Percentiles rank a stretch among this genome's conserved stretches.
These are phyloP conservation scores for sorghum (Sorghum bicolor) DNA, from an alignment of 176 grass and related monocot species.

Conservation along the genomic window Sorghum_bicolor_NCBIv3 NC_012872.2:8715501-8716000, in stretches of 20 bases:
- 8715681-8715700: not conserved
- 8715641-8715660: not conserved
- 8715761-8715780: not conserved
- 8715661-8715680: not conserved
- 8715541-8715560: not conserved
- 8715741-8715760: not conserved
- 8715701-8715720: not conserved
- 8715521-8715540: not conserved
- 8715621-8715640: not conserved
- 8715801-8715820: conserved; percentile 14
- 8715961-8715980: not conserved
- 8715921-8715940: not conserved
- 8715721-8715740: not conserved
- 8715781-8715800: not conserved
- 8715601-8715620: not conserved
- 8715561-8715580: not conserved
- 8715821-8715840: not conserved
- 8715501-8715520: not conserved
- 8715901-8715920: not conserved
- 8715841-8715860: conserved; percentile 5
- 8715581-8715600: not conserved
- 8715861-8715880: not conserved
- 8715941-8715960: not conserved
- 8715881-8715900: not conserved
- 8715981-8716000: not conserved